phyloP scores from a whole-genome alignment of 2,329 filamentous ascomycete species.

The Pseudogymnoascus sp. region DNA sequence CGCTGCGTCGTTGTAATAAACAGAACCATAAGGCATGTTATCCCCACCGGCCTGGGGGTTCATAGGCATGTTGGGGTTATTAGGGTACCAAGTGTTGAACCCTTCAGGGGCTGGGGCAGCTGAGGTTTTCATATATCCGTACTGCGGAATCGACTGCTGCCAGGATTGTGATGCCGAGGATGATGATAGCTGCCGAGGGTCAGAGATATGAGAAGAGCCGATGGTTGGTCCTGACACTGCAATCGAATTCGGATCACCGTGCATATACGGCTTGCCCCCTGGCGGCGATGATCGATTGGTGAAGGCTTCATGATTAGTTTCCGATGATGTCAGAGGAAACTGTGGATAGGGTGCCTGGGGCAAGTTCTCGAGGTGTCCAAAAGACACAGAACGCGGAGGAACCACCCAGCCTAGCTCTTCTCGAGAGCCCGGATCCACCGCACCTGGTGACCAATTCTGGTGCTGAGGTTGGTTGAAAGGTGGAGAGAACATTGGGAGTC shows the following conservation, averaged over 20 bases:
- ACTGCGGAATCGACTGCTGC: background rate
- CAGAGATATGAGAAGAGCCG: background rate
- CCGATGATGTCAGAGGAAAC: too few species aligned
- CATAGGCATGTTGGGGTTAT: background rate
- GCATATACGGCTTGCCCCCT: background rate
- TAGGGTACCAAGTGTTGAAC: background rate
- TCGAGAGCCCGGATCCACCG: conserved; percentile 21
- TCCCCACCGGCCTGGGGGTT: background rate
- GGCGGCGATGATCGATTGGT: background rate
- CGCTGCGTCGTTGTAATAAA: conserved; percentile 1
- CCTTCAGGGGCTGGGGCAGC: background rate
- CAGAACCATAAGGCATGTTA: background rate
- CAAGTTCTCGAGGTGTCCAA: conserved; percentile 14
- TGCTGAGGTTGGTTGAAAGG: conserved; percentile 26
- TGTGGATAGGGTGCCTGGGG: background rate
- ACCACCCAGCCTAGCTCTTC: conserved; percentile 26
- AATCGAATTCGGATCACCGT: conserved; percentile 1
- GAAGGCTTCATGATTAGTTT: background rate
- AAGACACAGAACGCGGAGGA: conserved; percentile 28
- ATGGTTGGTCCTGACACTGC: background rate
- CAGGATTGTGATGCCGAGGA: background rate
- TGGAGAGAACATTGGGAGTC: conserved; percentile 42
- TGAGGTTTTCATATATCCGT: background rate
- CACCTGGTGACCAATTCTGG: conserved; percentile 24
- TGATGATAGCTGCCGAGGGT: background rate